Evolutionary conservation across 208 protist species (phyloP), one percentile per base, ranked within the genome.

Genomic region (Trypanosoma platydactyli): DNA sequence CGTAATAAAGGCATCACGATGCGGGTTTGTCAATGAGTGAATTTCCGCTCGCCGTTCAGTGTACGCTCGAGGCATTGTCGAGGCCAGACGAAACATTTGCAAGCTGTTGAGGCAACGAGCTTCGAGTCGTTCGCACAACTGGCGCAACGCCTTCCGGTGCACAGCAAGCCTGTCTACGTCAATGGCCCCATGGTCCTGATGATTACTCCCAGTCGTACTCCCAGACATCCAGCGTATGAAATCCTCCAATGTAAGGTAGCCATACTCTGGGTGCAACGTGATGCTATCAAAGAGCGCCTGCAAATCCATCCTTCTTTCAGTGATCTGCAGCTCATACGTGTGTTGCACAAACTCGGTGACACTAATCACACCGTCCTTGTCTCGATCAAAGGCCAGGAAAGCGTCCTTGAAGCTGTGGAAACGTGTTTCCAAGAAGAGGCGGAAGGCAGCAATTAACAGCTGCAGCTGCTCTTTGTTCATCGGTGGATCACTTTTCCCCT

Each of bases 71-170:
- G 89, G 89, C 84, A 92, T 94, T 44, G 87, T 94, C 12, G 88
- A 92, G 33, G 86, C 82, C 25, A 94, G 71, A 16, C 89, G 87
- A 62, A 97, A 97, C 84, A 97, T 96, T 46, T 92, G 85, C 40
- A 68, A 63, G 33, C 78, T 81, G 61, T 86, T 89, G 52, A 91
- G 76, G 63, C 80, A 88, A 3, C 88, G 77, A 35, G 81, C 83
- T 33, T 93, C 89, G 6, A 94, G 72, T 13, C 80, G 79, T 1
- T 81, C 65, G 51, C 84, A 80, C 11, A 94, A 73, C 50, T 83
- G 77, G 24, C 61, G 71, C 54, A 94, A 76, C 42, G 78, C 78
- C 62, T 82, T 80, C n/a, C 62, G 65, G 25, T 73, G 70, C 41
- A 83, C 44, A 11, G 77, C 68, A 27, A 79, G 86, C 40, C 60